Evolutionary conservation across 345 rosid genomes (phyloP), one percentile per base, ranked within the genome.

Genomic region (Salix purpurea): DNA sequence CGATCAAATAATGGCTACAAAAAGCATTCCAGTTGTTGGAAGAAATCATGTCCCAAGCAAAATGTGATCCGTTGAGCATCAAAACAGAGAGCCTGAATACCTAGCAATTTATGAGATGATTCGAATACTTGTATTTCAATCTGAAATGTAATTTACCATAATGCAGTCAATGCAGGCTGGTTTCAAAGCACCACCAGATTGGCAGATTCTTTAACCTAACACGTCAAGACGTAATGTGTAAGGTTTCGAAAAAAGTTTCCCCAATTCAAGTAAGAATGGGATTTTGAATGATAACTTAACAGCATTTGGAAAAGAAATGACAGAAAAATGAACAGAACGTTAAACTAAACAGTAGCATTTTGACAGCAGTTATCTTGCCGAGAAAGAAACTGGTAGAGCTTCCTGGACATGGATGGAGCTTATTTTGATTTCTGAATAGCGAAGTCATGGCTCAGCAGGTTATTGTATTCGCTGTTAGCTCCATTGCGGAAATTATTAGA

Each of bases 331-430:
- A 34, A 54, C 18, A 54, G 28, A 21, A n/a, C 6, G 28, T 60
- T 76, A 26, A 76, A 13, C 62, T 66, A 28, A 46, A 50, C 42
- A 24, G 37, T 34, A 34, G 19, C 6, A 12, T 67, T 39, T 2
- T 6, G 39, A 18, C 64, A 28, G 10, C 48, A 44, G 5, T 28
- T 42, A 28, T 18, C 21, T 12, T 76, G 67, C 67, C 19, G 42
- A 56, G 56, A 30, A 32, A 69, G 21, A 74, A 64, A 74, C 23
- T 65, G 61, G 60, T 30, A 28, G 15, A 36, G 14, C 62, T 42
- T 26, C 76, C 37, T 24, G 58, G 61, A 28, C 70, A 54, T 42
- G 44, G 67, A 54, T 42, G 44, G 67, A 60, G 67, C 75, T 60
- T 72, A 24, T 14, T 37, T 23, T n/a, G 23, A 60, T 60, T 56